Conservation (phyloP, 495 filamentous ascomycete species). For the Penicillium nucicola region DNA sequence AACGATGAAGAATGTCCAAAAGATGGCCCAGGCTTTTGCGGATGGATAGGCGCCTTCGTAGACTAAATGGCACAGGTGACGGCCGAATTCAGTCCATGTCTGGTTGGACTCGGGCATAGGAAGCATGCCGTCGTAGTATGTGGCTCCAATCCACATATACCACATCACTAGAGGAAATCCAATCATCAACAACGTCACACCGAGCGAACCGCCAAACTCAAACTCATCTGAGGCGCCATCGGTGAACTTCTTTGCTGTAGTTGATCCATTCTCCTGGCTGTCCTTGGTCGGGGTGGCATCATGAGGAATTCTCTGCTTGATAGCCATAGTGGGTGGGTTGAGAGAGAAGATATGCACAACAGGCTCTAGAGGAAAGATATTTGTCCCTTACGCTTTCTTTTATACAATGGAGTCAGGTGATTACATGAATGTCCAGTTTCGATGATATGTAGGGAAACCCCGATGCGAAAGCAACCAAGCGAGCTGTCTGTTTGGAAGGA, state of each 20-base stretch:
- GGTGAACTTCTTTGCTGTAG: background rate
- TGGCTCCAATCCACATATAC: constrained; percentile 96
- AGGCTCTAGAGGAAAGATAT: too few relatives aligned
- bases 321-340: too few relatives aligned
- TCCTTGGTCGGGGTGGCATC: background rate
- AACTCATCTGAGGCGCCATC: constrained; percentile 39
- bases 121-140: constrained; percentile 77
- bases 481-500: too few relatives aligned
- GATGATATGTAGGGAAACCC: too few relatives aligned
- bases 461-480: too few relatives aligned
- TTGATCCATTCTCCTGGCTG: background rate
- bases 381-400: too few relatives aligned
- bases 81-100: constrained; percentile 58
- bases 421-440: too few relatives aligned
- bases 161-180: constrained; percentile 90
- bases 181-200: constrained; percentile 73
- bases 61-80: constrained; percentile 61
- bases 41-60: constrained; percentile 76
- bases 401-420: too few relatives aligned
- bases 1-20: constrained; percentile 79
- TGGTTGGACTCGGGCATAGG: constrained; percentile 62
- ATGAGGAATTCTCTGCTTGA: background rate
- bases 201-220: constrained; percentile 83
- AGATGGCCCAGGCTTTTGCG: constrained; percentile 73
- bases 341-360: too few relatives aligned